These are phyloP conservation scores for Linaria vulgaris DNA, from an alignment of 257 asterid species.

Conservation along the genomic window DNA sequence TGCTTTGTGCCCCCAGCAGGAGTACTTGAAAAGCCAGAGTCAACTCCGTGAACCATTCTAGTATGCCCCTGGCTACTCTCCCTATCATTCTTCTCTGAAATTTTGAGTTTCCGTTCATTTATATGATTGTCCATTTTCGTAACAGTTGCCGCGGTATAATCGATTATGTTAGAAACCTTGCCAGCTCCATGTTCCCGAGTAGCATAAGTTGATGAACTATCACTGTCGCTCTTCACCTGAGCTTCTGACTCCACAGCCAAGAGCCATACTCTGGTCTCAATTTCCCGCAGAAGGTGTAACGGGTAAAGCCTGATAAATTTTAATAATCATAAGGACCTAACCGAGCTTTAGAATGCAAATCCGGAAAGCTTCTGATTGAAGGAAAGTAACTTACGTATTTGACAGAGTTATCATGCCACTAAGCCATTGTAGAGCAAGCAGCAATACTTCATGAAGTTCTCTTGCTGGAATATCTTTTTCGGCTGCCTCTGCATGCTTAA, in stretches of 20 bases:
- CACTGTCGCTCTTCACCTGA: constrained; percentile 82
- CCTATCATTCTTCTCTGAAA: constrained; percentile 63
- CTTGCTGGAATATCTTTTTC: constrained; percentile 87
- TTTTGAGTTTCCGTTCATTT: constrained; percentile 46
- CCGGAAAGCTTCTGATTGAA: not conserved
- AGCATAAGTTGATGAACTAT: constrained; percentile 41
- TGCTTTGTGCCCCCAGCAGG: constrained; percentile 51
- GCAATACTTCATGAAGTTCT: constrained; percentile 88
- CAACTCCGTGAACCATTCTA: constrained; percentile 50
- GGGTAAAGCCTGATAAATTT: constrained; percentile 71
- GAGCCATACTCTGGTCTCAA: constrained; percentile 98
- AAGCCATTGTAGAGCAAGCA: constrained; percentile 92
- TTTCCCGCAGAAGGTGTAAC: constrained; percentile 84
- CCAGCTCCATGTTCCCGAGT: constrained; percentile 59
- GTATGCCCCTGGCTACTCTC: constrained; percentile 62
- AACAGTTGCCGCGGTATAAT: constrained; percentile 68
- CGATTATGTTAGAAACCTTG: constrained; percentile 75
- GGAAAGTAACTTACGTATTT: constrained; percentile 51
- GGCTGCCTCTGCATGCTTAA: constrained; percentile 82
- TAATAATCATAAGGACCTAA: constrained; percentile 17
- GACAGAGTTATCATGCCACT: constrained; percentile 85
- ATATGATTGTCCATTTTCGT: constrained; percentile 79
- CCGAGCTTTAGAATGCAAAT: constrained; percentile 20
- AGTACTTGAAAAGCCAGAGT: constrained; percentile 42
- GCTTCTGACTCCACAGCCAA: constrained; percentile 96